Base-by-base conservation (phyloP, 1,139 yeast species). In the Entelexis paramagnoliae region DNA sequence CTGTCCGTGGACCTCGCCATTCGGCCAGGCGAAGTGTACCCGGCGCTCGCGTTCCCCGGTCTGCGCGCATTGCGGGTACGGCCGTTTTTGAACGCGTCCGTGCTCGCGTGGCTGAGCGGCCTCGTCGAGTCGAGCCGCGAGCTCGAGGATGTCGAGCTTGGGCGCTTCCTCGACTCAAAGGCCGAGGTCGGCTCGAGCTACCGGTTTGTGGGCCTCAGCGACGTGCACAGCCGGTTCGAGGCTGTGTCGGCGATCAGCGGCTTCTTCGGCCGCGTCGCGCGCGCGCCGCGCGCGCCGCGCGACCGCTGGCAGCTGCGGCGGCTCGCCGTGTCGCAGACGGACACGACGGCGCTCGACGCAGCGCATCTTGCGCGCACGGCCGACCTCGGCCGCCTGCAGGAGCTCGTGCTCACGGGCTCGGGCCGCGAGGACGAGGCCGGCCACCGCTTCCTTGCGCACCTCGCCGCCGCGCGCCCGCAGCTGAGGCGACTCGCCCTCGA, bases 141-240 rank as follows among this genome's bases (percentile, higher is more conserved):
- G 29, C 49, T 58, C 11, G 53, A 52, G 46, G 58, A 53, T 17
- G 26, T 58, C 3, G 33, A 47, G 40, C 50, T 59, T 14, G 32
- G 52, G 28, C 49, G 60, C 30, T 57, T 46, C 26, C 49, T 58
- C 28, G 59, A 58, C 46, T 30, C 50, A n/a, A 57, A 58, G 48
- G n/a, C 34, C 13, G 55, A 55, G 32, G 53, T 58, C 9, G 61
- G 61, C 20, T 58, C 60, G 14, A 46, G 60, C 46, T 58, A 56
- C 36, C 51, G 56, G 14, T 58, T 58, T 45, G 52, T 57, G 13
- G 61, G 60, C 2, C 46, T 52, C 24, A 55, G 58, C 33, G 57
- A 54, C 42, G 56, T 45, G 4, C 34, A 43, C 40, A 17, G 11
- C 13, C 47, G 43, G 28, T 39, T 20, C 30, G 51, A 45, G 13